Percentiles rank a stretch among this genome's conserved stretches.
phyloP scores from a whole-genome alignment of 2,329 filamentous ascomycete species.

The Lachnellula arida region DNA sequence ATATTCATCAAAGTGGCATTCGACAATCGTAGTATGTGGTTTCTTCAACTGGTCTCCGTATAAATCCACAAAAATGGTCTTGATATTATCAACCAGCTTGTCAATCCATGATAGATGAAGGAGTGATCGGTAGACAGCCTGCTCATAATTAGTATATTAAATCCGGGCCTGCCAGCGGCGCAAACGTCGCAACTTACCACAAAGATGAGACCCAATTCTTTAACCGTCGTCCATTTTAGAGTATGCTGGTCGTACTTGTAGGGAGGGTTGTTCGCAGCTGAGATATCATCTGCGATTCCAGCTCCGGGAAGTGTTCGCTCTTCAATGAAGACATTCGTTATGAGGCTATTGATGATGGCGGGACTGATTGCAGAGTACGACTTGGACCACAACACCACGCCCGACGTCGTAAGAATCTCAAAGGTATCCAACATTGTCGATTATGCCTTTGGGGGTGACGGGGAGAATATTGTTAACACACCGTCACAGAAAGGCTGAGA shows the following conservation, averaged over 20 bases:
- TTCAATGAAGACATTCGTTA: conserved; percentile 96
- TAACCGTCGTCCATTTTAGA: conserved; percentile 86
- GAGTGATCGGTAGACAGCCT: conserved; percentile 96
- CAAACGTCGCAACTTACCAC: conserved; percentile 55
- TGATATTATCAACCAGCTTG: conserved; percentile 91
- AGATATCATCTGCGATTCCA: conserved; percentile 55
- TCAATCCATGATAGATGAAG: conserved; percentile 96
- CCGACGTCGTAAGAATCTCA: conserved; percentile 92
- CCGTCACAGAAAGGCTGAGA: too few species aligned
- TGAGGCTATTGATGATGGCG: conserved; percentile 87
- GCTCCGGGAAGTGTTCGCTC: conserved; percentile 65
- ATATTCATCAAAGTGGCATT: conserved; percentile 86
- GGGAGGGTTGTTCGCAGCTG: conserved; percentile 60
- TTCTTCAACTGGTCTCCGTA: conserved; percentile 86
- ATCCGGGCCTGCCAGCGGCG: background rate
- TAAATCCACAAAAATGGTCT: conserved; percentile 82
- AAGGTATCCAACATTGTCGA: conserved; percentile 84
- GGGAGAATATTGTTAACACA: too few species aligned
- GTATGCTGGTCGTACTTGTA: conserved; percentile 94
- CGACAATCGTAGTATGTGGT: conserved; percentile 69
- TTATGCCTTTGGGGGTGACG: background rate
- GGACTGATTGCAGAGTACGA: conserved; percentile 76
- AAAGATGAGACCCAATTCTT: conserved; percentile 92
- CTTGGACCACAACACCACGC: conserved; percentile 94
- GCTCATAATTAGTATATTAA: conserved; percentile 9